Percentiles rank a stretch among this genome's conserved stretches.
Evolutionary conservation across 108 stramenopile genomes (phyloP).

Genomic region (Skeletonema costatum): DNA sequence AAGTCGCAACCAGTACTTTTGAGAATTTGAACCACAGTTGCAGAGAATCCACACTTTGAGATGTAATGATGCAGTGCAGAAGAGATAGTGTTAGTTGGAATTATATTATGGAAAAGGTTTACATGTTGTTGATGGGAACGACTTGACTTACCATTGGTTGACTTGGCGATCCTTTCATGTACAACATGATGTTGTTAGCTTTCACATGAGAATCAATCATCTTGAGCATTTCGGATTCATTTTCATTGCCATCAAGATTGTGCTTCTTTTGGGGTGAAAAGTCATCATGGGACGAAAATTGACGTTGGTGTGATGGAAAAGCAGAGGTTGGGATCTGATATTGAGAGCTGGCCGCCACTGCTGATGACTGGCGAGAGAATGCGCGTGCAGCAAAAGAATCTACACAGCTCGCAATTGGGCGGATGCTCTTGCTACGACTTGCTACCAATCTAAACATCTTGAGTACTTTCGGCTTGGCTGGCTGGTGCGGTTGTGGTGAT

Average conservation of each 20-base stretch:
- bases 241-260: constrained; percentile 33
- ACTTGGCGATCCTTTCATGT: constrained; percentile 99
- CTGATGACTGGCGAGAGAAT: not conserved
- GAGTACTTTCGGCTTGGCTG: not conserved
- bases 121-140: not conserved
- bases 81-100: not conserved
- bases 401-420: constrained; percentile 5
- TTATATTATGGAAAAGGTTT: not conserved
- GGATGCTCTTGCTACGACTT: constrained; percentile 11
- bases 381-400: not conserved
- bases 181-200: constrained; percentile 93
- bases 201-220: constrained; percentile 82
- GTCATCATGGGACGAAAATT: constrained; percentile 68
- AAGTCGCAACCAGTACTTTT: constrained; percentile 91
- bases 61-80: not conserved
- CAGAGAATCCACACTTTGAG: constrained; percentile 92
- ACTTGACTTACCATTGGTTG: constrained; percentile 67
- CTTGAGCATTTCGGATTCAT: constrained; percentile 31
- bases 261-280: constrained; percentile 84
- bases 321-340: not conserved
- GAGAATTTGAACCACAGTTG: constrained; percentile 88
- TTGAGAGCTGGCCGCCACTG: not conserved
- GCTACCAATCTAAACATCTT: constrained; percentile 19
- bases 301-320: constrained; percentile 2
- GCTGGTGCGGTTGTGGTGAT: not conserved